phyloP scores from a whole-genome alignment of 768 basidiomycete species.

The Trametes cingulata region DNA sequence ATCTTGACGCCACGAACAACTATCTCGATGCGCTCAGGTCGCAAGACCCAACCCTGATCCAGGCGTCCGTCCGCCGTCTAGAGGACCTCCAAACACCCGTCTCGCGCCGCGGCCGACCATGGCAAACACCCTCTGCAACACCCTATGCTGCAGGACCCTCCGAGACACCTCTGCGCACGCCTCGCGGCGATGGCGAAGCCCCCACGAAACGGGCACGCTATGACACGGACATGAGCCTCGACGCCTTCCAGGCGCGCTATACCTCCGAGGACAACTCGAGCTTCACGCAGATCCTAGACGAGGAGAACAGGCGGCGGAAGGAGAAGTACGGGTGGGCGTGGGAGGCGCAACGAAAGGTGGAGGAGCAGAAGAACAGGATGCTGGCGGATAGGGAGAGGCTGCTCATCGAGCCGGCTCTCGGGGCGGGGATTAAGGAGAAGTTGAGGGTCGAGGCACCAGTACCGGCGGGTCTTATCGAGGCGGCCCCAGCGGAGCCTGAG shows the following conservation, averaged over 20 bases:
- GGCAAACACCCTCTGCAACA: constrained; percentile 59
- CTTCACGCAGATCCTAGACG: constrained; percentile 88
- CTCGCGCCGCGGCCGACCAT: constrained; percentile 33
- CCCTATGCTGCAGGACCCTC: constrained; percentile 59
- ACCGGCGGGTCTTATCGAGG: constrained; percentile 54
- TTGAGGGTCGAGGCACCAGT: constrained; percentile 62
- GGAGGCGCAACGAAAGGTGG: constrained; percentile 85
- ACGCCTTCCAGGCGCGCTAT: constrained; percentile 86
- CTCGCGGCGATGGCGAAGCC: constrained; percentile 38
- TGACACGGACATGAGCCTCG: constrained; percentile 66
- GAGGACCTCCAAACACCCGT: constrained; percentile 64
- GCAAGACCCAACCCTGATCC: constrained; percentile 76
- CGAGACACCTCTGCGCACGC: constrained; percentile 64
- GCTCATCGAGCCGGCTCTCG: constrained; percentile 66
- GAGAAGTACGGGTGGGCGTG: constrained; percentile 92
- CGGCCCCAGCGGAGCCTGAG: constrained; percentile 33
- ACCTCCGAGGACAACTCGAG: constrained; percentile 98
- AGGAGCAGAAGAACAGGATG: constrained; percentile 63
- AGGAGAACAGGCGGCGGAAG: constrained; percentile 81
- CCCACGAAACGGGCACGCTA: constrained; percentile 58
- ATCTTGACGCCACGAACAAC: constrained; percentile 84
- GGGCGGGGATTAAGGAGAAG: constrained; percentile 65
- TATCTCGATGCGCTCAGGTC: constrained; percentile 80
- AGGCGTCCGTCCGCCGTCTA: constrained; percentile 71
- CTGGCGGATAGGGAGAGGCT: constrained; percentile 67